Percentiles rank a stretch among this genome's conserved stretches.
phyloP scores from a whole-genome alignment of 2,329 filamentous ascomycete genomes.

The Penicillium vulpinum region DNA sequence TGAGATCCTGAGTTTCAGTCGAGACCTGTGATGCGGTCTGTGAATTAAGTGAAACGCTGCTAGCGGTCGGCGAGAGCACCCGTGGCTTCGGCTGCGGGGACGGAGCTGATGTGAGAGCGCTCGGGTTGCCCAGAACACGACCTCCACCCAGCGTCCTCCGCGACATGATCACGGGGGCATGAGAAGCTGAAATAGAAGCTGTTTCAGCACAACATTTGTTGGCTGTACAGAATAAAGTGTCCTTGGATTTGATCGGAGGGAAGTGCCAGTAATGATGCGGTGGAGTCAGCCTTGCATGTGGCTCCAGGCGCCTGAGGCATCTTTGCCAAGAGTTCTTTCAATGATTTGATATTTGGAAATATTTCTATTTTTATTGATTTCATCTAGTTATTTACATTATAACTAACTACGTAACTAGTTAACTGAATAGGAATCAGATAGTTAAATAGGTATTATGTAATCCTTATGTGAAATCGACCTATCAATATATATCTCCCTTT shows the following conservation, averaged over 20 bases:
- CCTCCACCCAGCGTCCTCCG: conserved; percentile 87
- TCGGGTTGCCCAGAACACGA: conserved; percentile 83
- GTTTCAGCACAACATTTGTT: conserved; percentile 22
- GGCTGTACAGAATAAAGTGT: conserved; percentile 18
- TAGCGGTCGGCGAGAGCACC: conserved; percentile 64
- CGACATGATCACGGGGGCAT: conserved; percentile 64
- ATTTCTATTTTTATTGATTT: not conserved
- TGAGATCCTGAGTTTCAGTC: conserved; percentile 73
- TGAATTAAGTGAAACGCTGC: conserved; percentile 76
- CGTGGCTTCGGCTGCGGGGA: conserved; percentile 44
- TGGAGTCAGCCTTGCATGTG: conserved; percentile 19
- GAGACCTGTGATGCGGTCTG: conserved; percentile 69
- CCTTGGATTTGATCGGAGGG: conserved; percentile 7
- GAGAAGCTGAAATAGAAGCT: conserved; percentile 24
- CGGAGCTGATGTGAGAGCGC: conserved; percentile 66
- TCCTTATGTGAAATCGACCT: not conserved
- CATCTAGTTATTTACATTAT: no score
- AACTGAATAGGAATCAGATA: no score
- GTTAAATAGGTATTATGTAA: no score
- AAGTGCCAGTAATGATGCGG: conserved; percentile 20
- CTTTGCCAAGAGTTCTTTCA: conserved; percentile 3
- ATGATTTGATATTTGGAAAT: not conserved
- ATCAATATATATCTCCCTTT: not conserved
- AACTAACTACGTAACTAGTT: no score
- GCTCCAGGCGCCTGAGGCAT: conserved; percentile 16